These are phyloP conservation scores for Russula olivacea DNA, from an alignment of 768 basidiomycete genomes.

Conservation along the genomic window DNA sequence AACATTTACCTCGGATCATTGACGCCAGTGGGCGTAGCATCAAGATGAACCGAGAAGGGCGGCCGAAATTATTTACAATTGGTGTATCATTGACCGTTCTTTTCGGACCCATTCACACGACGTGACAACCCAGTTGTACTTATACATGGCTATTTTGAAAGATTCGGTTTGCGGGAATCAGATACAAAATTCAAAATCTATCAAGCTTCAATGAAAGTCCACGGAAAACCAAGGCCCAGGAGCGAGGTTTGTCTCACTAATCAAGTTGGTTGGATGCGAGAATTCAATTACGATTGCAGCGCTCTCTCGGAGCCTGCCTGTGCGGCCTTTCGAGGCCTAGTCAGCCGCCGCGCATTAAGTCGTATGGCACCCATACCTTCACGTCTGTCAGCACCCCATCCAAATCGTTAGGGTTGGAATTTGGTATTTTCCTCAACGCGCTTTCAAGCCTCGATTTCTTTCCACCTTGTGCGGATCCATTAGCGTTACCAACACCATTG, in stretches of 20 bases:
- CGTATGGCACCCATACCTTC: slow-evolving; percentile 3
- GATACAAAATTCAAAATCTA: neutral
- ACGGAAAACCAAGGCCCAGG: neutral
- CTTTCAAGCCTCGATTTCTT: slow-evolving; percentile 13
- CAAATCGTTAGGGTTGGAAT: neutral
- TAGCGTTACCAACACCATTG: neutral
- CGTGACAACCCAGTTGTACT: too few relatives aligned
- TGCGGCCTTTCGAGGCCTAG: neutral
- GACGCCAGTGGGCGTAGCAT: neutral
- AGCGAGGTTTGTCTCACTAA: neutral
- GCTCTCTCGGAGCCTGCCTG: neutral
- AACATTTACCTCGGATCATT: neutral
- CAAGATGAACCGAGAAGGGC: neutral
- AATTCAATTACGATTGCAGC: neutral
- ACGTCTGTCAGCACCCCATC: neutral
- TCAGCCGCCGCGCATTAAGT: neutral
- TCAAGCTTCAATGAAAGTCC: neutral
- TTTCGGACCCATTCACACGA: too few relatives aligned
- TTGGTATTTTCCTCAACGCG: slow-evolving; percentile 9
- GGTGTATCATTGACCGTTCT: neutral
- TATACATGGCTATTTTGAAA: too few relatives aligned
- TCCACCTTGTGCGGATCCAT: neutral
- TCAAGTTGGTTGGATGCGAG: neutral
- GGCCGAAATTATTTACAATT: neutral
- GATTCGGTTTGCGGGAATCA: neutral